Evolutionary conservation across 1,139 yeast species (phyloP).

Genomic region (Magnusiomyces magnusii): DNA sequence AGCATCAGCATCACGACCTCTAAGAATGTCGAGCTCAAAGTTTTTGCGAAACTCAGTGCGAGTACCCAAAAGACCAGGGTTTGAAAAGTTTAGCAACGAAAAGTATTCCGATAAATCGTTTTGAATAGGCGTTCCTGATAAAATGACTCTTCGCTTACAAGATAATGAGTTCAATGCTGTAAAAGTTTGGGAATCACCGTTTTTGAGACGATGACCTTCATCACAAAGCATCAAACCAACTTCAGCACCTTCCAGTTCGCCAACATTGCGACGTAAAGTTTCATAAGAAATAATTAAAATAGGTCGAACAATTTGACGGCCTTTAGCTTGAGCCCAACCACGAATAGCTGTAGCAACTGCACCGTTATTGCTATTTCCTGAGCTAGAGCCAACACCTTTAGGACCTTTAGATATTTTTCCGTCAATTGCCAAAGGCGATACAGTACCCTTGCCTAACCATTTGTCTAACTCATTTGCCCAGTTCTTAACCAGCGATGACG

Average conservation of each 20-base stretch:
- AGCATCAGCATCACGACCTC: conserved; percentile 88
- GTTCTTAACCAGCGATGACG: conserved; percentile 85
- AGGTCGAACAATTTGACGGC: conserved; percentile 86
- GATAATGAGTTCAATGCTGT: conserved; percentile 76
- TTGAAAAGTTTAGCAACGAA: conserved; percentile 83
- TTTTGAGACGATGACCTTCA: conserved; percentile 93
- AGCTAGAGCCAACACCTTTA: conserved; percentile 11
- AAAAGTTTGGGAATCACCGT: conserved; percentile 90
- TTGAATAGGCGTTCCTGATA: conserved; percentile 97
- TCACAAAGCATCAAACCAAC: conserved; percentile 89
- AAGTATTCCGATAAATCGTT: conserved; percentile 94
- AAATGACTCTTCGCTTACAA: conserved; percentile 81
- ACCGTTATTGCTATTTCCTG: conserved; percentile 29
- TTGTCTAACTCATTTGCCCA: conserved; percentile 97
- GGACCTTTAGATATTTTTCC: conserved; percentile 38
- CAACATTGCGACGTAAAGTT: conserved; percentile 81
- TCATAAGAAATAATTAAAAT: conserved; percentile 94
- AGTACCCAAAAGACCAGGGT: conserved; percentile 88
- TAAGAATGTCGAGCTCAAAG: conserved; percentile 69
- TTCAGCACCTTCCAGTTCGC: conserved; percentile 64
- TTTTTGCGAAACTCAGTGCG: conserved; percentile 77
- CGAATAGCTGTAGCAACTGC: conserved; percentile 58
- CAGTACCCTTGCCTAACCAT: conserved; percentile 90
- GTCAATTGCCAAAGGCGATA: conserved; percentile 86
- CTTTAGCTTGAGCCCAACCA: conserved; percentile 85